Evolutionary conservation across 805 yeast species (phyloP), one percentile per base, ranked within the genome.

Genomic region (Ogataea corticis): DNA sequence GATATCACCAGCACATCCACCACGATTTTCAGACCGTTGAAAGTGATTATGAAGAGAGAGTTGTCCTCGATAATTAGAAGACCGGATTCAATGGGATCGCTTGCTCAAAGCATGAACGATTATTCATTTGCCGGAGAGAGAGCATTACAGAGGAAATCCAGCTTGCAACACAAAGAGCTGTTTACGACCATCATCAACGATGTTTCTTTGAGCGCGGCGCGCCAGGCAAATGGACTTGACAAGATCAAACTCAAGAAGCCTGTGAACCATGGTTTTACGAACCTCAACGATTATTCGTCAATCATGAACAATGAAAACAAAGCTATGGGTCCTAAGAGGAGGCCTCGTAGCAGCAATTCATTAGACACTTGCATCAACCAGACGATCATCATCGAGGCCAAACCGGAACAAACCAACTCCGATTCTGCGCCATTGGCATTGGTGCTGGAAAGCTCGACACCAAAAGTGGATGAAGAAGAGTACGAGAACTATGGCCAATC

Each of bases 191-290:
- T 67, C 7, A 55, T 69, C 56, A 68, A 69, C 52, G 70, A 65
- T 23, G 56, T 66, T 0, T 68, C 73, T 1, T 52, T 69, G 35
- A 65, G 63, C 34, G 75, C 75, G 3, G 75, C 75, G 1, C 41
- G 65, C 33, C 50, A 65, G 16, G 70, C 72, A 2, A 67, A 64
- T 19, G 72, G 72, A 5, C 32, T 42, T 2, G 44, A 35, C 45
- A 12, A 21, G 38, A 31, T 46, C n/a, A 34, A 40, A 36, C 31
- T 51, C 14, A 23, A 41, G 17, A 38, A 38, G 25, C 47, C 40
- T 23, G 44, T 52, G 32, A 50, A 49, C 6, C 33, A 54, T 9
- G 58, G 49, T 5, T 50, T 54, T 38, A 52, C 54, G n/a, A 50
- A 53, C 28, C 13, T 50, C 28, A 50, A 48, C 42, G 46, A 52